Evolutionary conservation across 1,284 basidiomycete species (phyloP).

Genomic region (Melampsora medusae): DNA sequence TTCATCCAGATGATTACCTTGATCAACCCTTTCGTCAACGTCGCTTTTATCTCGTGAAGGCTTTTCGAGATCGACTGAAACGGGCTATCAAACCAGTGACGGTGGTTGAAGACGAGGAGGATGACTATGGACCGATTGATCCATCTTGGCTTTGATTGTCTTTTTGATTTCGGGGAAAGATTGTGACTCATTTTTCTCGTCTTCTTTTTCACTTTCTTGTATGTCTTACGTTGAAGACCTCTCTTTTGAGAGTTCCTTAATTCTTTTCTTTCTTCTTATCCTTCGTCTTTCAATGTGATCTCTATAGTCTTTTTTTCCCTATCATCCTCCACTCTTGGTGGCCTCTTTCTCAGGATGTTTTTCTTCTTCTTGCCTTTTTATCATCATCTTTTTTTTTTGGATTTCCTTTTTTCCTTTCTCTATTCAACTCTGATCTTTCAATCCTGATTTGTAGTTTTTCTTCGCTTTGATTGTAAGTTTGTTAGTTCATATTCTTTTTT

Average conservation of each 20-base stretch:
- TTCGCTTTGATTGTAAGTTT: background rate
- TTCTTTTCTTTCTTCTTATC: no score
- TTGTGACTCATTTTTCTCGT: no score
- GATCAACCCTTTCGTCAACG: background rate
- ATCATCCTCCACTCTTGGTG: no score
- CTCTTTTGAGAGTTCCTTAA: no score
- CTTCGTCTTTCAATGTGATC: no score
- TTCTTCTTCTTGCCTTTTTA: background rate
- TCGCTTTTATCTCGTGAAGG: background rate
- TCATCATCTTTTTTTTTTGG: background rate
- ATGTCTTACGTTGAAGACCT: no score
- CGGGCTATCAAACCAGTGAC: background rate
- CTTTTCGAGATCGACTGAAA: background rate
- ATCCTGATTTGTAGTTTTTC: background rate
- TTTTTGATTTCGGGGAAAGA: no score
- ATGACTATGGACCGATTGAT: constrained; percentile 1
- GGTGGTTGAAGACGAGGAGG: background rate
- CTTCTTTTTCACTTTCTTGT: no score
- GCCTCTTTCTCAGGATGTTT: no score
- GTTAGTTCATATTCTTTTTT: no score
- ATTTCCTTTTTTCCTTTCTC: background rate
- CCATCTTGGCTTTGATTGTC: constrained; percentile 1
- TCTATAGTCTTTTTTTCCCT: no score
- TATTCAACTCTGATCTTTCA: background rate
- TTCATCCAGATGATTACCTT: constrained; percentile 3